Conservation (phyloP, 805 yeast species). For the Spathaspora hagerdaliae region DNA sequence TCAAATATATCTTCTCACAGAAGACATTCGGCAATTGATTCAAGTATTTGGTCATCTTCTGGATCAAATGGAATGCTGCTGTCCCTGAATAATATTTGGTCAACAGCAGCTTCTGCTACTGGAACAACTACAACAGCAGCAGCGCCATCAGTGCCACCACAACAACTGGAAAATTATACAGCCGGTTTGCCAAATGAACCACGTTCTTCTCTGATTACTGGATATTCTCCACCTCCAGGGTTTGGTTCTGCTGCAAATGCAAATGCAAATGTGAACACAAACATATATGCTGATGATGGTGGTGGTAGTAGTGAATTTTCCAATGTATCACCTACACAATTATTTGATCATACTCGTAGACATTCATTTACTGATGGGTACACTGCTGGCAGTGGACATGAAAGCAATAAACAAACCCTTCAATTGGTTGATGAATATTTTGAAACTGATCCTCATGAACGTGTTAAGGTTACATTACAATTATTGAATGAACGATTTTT, state of each 20-base stretch:
- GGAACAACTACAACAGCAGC: background rate
- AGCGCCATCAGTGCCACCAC: background rate
- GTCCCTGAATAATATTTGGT: conserved; percentile 4
- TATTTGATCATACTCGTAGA: conserved; percentile 6
- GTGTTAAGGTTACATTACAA: conserved; percentile 32
- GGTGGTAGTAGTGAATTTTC: background rate
- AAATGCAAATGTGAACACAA: background rate
- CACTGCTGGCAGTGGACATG: background rate
- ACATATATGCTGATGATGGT: background rate
- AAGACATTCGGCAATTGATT: conserved; percentile 3
- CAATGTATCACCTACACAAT: conserved; percentile 3
- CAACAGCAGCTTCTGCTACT: background rate
- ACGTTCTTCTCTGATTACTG: conserved; percentile 8
- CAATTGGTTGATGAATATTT: conserved; percentile 30
- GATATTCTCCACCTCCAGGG: conserved; percentile 2
- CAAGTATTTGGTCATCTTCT: conserved; percentile 2
- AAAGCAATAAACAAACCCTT: conserved; percentile 8
- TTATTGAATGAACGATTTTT: conserved; percentile 24
- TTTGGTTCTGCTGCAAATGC: background rate
- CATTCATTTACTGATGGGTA: conserved; percentile 10
- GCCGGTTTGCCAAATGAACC: background rate
- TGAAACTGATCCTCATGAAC: conserved; percentile 32
- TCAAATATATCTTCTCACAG: background rate
- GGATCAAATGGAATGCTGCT: background rate
- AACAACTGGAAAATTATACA: conserved; percentile 1